phyloP scores from a whole-genome alignment of 805 yeast genomes.

The Ascoidea rubescens region DNA sequence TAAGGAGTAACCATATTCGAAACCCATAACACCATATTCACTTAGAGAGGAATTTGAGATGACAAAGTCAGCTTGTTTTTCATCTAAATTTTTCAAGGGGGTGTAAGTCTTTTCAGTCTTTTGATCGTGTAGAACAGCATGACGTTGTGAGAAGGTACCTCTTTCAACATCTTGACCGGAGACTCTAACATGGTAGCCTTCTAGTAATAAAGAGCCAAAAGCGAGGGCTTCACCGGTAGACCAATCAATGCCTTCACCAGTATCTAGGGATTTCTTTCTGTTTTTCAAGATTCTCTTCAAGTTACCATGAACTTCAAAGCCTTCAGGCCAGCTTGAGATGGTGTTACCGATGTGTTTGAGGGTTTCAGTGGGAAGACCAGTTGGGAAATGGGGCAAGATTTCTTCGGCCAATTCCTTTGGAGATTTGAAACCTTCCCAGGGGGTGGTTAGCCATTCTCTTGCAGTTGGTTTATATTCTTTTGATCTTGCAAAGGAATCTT shows the following conservation, averaged over 20 bases:
- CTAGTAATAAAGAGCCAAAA: constrained; percentile 79
- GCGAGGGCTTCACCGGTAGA: constrained; percentile 99
- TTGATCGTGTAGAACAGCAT: constrained; percentile 96
- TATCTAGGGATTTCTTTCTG: constrained; percentile 75
- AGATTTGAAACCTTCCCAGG: constrained; percentile 98
- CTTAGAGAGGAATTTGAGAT: constrained; percentile 92
- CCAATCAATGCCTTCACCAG: constrained; percentile 96
- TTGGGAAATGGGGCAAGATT: constrained; percentile 90
- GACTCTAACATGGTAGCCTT: constrained; percentile 93
- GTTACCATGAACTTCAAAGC: constrained; percentile 86
- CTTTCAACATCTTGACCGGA: constrained; percentile 99
- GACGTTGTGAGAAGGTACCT: constrained; percentile 99
- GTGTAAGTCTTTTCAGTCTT: constrained; percentile 67
- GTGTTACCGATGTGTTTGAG: constrained; percentile 68
- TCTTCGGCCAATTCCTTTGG: constrained; percentile 95
- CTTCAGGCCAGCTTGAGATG: constrained; percentile 75
- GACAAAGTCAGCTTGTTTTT: constrained; percentile 73
- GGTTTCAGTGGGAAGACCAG: constrained; percentile 62
- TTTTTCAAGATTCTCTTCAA: constrained; percentile 83
- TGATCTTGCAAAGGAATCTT: constrained; percentile 77
- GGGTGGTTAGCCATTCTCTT: constrained; percentile 96
- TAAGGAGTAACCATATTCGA: constrained; percentile 96
- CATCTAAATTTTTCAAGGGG: constrained; percentile 71
- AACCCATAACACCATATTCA: constrained; percentile 98
- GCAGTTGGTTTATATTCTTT: constrained; percentile 84